These are phyloP conservation scores for Metschnikowia lunata DNA, from an alignment of 805 yeast species.

Conservation along the genomic window DNA sequence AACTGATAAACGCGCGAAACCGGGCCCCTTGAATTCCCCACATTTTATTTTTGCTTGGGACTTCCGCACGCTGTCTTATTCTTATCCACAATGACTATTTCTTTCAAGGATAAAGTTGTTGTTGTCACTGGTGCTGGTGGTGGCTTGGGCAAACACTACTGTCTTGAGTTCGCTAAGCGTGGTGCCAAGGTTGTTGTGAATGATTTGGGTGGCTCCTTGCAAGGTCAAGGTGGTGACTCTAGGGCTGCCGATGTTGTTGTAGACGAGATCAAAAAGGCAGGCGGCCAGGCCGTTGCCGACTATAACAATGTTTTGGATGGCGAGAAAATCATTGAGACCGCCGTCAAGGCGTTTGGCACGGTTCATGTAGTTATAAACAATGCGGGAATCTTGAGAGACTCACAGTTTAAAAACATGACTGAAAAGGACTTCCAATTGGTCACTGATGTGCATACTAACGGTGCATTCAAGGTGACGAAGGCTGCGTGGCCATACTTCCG, in stretches of 20 bases:
- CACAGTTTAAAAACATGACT: conserved; percentile 81
- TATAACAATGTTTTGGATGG: conserved; percentile 88
- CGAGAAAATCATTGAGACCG: conserved; percentile 78
- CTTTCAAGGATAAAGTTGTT: conserved; percentile 80
- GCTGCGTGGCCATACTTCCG: conserved; percentile 92
- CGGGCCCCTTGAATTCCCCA: too few relatives aligned
- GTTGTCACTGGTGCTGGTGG: conserved; percentile 98
- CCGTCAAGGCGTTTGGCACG: conserved; percentile 80
- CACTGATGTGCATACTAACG: conserved; percentile 82
- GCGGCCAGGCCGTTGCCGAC: conserved; percentile 90
- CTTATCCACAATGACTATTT: conserved; percentile 14
- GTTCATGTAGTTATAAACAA: conserved; percentile 88
- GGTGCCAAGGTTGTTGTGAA: conserved; percentile 96
- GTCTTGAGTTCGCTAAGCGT: conserved; percentile 77
- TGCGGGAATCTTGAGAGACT: conserved; percentile 91
- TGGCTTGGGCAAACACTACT: conserved; percentile 87
- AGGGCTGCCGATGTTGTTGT: conserved; percentile 88
- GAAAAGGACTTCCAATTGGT: conserved; percentile 76
- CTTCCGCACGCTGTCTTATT: too few relatives aligned
- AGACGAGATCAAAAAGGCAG: conserved; percentile 66
- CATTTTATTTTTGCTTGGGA: too few relatives aligned
- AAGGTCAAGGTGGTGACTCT: conserved; percentile 65
- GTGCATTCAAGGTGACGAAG: conserved; percentile 77
- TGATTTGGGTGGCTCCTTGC: conserved; percentile 82
- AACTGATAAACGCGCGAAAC: too few relatives aligned